These are phyloP conservation scores for Lodderomyces margitis DNA, from an alignment of 1,139 yeast genomes.

Conservation along the genomic window DNA sequence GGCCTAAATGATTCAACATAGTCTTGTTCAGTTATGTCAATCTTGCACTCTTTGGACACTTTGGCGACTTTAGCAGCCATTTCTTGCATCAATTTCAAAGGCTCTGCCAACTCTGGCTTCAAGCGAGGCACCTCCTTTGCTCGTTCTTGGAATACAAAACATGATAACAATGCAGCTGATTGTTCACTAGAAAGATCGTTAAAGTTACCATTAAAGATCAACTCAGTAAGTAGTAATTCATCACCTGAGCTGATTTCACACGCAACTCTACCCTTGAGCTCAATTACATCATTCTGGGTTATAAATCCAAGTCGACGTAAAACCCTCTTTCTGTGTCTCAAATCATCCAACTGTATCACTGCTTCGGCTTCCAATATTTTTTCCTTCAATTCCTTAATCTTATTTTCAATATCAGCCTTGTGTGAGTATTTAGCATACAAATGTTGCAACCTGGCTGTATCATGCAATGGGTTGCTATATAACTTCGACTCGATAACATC, in stretches of 20 bases:
- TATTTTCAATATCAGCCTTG: slow-evolving; percentile 61
- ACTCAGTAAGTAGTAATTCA: slow-evolving; percentile 82
- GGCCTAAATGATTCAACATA: slow-evolving; percentile 88
- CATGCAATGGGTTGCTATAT: slow-evolving; percentile 65
- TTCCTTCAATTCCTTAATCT: slow-evolving; percentile 58
- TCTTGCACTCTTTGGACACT: slow-evolving; percentile 81
- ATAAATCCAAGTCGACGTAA: slow-evolving; percentile 80
- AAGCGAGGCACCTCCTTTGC: slow-evolving; percentile 85
- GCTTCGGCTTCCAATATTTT: slow-evolving; percentile 84
- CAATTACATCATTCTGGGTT: slow-evolving; percentile 80
- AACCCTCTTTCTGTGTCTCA: slow-evolving; percentile 89
- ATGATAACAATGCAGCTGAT: slow-evolving; percentile 86
- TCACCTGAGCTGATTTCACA: slow-evolving; percentile 97
- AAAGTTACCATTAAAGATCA: slow-evolving; percentile 92
- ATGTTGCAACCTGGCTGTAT: slow-evolving; percentile 59
- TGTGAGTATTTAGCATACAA: slow-evolving; percentile 62
- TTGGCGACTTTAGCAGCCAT: slow-evolving; percentile 91
- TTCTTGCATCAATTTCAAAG: slow-evolving; percentile 80
- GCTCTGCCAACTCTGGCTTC: slow-evolving; percentile 85
- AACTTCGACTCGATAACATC: slow-evolving; percentile 78
- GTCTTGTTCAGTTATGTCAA: slow-evolving; percentile 86
- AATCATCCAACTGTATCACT: slow-evolving; percentile 88
- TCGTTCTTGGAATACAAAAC: slow-evolving; percentile 96
- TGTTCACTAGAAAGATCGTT: slow-evolving; percentile 85
- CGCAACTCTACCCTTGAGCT: slow-evolving; percentile 90